These are phyloP conservation scores for Dactylonectria estremocensis DNA, from an alignment of 2,329 filamentous ascomycete genomes.

Conservation along the genomic window DNA sequence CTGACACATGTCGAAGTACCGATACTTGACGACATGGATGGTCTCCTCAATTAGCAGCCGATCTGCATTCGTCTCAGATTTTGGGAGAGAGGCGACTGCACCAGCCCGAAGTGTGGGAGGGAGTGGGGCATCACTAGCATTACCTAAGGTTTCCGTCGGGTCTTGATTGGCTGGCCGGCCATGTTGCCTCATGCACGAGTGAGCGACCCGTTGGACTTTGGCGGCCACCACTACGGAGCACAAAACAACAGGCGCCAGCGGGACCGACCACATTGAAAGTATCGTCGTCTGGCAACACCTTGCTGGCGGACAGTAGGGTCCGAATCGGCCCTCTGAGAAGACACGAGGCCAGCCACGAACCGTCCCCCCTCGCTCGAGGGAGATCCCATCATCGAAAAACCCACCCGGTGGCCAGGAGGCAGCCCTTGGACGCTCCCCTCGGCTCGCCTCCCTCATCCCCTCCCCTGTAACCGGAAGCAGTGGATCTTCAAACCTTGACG, in stretches of 20 bases:
- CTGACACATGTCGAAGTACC: conserved; percentile 50
- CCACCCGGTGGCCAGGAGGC: conserved; percentile 22
- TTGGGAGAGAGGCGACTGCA: conserved; percentile 48
- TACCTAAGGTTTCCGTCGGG: conserved; percentile 38
- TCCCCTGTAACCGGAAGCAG: conserved; percentile 38
- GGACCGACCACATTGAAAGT: conserved; percentile 21
- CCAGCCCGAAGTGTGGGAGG: conserved; percentile 47
- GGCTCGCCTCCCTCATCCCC: conserved; percentile 28
- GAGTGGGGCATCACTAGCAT: conserved; percentile 37
- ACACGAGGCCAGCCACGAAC: conserved; percentile 1
- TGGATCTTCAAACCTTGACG: conserved; percentile 47
- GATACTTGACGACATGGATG: conserved; percentile 44
- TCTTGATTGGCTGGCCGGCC: conserved; percentile 39
- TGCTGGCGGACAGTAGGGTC: not conserved
- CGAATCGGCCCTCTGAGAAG: not conserved
- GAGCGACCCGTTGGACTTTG: conserved; percentile 40
- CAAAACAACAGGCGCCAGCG: conserved; percentile 36
- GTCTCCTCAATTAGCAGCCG: conserved; percentile 49
- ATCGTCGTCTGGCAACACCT: conserved; percentile 8
- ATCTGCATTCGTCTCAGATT: conserved; percentile 58
- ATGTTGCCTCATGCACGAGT: conserved; percentile 48
- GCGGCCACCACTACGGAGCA: conserved; percentile 42
- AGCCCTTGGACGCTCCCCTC: conserved; percentile 28
- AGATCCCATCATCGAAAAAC: conserved; percentile 20
- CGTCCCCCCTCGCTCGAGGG: not conserved